phyloP scores from a whole-genome alignment of 1,284 basidiomycete genomes.

The Leccinum subfulvum region DNA sequence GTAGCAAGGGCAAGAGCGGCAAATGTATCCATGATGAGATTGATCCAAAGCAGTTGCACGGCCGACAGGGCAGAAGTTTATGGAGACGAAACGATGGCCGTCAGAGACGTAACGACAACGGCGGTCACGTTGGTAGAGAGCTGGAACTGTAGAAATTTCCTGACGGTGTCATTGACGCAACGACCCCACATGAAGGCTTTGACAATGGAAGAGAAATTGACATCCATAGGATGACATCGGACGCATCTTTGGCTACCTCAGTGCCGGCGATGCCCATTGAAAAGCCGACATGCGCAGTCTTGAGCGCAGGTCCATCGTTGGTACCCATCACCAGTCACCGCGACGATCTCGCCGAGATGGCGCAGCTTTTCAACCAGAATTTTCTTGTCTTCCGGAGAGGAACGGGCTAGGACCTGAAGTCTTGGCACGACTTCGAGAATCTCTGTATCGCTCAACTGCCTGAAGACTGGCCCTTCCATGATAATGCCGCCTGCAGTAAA shows the following conservation, averaged over 20 bases:
- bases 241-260: conserved; percentile 98
- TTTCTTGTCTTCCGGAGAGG: conserved; percentile 96
- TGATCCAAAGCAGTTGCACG: conserved; percentile 96
- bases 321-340: conserved; percentile 97
- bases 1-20: conserved; percentile 96
- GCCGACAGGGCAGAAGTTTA: conserved; percentile 81
- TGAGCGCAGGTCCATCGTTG: conserved; percentile 96
- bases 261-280: conserved; percentile 99
- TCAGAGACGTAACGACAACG: conserved; percentile 90
- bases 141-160: conserved; percentile 98
- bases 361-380: conserved; percentile 89
- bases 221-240: conserved; percentile 99
- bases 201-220: conserved; percentile 95
- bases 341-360: conserved; percentile 87
- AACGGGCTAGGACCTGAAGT: conserved; percentile 86
- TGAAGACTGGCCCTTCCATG: conserved; percentile 91
- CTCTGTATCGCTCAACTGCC: conserved; percentile 54
- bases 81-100: conserved; percentile 72
- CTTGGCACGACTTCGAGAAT: conserved; percentile 67
- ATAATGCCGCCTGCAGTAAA: conserved; percentile 90
- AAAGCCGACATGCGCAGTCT: conserved; percentile 92
- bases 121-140: conserved; percentile 95
- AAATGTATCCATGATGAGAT: conserved; percentile 98
- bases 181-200: conserved; percentile 99
- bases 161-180: conserved; percentile 95